A percentile compares a stretch with the other conserved stretches of the same genome.
These are phyloP conservation scores for Lactarius akahatsu DNA, from an alignment of 768 basidiomycete species.

Conservation along the genomic window DNA sequence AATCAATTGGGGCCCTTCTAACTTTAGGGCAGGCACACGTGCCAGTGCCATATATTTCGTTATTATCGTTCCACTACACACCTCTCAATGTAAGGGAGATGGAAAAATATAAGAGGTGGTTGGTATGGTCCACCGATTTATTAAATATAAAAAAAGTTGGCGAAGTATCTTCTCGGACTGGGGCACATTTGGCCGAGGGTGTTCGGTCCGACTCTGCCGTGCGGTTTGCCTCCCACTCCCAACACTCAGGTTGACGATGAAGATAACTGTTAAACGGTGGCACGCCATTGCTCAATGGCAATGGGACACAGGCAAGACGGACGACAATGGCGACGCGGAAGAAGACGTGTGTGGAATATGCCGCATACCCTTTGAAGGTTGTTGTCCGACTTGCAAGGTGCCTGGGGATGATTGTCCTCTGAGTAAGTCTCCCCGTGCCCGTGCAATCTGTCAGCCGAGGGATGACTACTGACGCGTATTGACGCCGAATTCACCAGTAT, in stretches of 20 bases:
- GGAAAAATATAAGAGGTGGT: not conserved
- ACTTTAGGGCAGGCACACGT: conserved; percentile 27
- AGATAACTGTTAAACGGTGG: conserved; percentile 80
- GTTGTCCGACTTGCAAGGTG: conserved; percentile 93
- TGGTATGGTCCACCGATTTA: not conserved
- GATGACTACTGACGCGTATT: not conserved
- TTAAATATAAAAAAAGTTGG: not conserved
- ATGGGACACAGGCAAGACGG: conserved; percentile 59
- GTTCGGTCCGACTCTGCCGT: conserved; percentile 17
- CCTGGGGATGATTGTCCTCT: conserved; percentile 96
- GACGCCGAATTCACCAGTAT: conserved; percentile 55
- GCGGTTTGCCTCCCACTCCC: not conserved
- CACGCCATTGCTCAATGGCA: conserved; percentile 88
- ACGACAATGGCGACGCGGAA: conserved; percentile 58
- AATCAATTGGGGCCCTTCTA: conserved; percentile 12
- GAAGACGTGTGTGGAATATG: conserved; percentile 85
- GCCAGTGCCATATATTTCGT: not conserved
- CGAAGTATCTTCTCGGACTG: not conserved
- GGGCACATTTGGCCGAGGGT: not conserved
- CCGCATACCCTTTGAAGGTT: conserved; percentile 88
- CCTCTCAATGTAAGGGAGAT: not conserved
- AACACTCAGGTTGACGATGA: conserved; percentile 49
- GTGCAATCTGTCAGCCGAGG: conserved; percentile 1
- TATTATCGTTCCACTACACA: not conserved
- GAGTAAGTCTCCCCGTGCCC: conserved; percentile 49